Conservation (phyloP, 805 yeast species). For the Barnettozyma populi region DNA sequence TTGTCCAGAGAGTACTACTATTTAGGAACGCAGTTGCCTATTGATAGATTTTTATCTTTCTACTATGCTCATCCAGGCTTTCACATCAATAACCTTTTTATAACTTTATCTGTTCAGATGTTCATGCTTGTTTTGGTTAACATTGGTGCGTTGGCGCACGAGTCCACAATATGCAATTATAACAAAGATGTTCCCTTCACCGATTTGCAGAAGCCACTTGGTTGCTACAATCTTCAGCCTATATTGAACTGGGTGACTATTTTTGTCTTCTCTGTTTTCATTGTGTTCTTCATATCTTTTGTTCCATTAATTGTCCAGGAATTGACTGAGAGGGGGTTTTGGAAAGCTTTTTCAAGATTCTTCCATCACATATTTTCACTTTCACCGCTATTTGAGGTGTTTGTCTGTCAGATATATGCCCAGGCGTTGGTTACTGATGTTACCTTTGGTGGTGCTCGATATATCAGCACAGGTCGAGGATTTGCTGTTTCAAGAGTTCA, state of each 20-base stretch:
- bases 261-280: constrained; percentile 83
- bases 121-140: constrained; percentile 78
- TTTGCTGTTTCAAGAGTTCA: constrained; percentile 81
- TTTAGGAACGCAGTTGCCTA: constrained; percentile 82
- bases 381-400: constrained; percentile 91
- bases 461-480: constrained; percentile 91
- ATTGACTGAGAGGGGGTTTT: constrained; percentile 74
- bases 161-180: constrained; percentile 63
- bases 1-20: constrained; percentile 88
- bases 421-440: constrained; percentile 69
- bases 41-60: constrained; percentile 86
- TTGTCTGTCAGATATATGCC: constrained; percentile 91
- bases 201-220: constrained; percentile 67
- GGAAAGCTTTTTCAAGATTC: constrained; percentile 68
- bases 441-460: constrained; percentile 86
- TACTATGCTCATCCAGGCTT: constrained; percentile 97
- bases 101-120: constrained; percentile 78
- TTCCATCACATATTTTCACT: constrained; percentile 72
- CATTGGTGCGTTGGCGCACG: constrained; percentile 72
- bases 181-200: constrained; percentile 65
- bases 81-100: constrained; percentile 86
- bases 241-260: constrained; percentile 87
- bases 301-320: constrained; percentile 86
- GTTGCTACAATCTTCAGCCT: constrained; percentile 82
- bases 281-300: constrained; percentile 89